A percentile compares a stretch with the other conserved stretches of the same genome.
These are phyloP conservation scores for Pelargonium cotyledonis DNA, from an alignment of 441 rosid genomes.

Conservation along the genomic window DNA sequence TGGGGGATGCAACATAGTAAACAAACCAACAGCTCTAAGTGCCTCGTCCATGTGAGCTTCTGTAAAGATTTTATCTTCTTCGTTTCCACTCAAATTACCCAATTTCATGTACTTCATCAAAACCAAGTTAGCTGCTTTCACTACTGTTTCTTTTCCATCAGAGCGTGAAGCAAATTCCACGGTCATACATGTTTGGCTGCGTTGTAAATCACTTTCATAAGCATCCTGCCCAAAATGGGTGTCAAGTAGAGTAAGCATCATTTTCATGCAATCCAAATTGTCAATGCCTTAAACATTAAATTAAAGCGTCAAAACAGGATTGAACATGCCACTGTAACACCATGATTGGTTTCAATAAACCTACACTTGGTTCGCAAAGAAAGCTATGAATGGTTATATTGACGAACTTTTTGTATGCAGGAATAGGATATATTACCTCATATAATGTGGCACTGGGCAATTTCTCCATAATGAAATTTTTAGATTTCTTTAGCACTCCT, in stretches of 20 bases:
- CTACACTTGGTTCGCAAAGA: too few relatives aligned
- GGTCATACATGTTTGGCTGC: slow-evolving; percentile 28
- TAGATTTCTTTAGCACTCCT: slow-evolving; percentile 23
- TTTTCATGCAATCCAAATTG: background rate
- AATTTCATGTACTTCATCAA: slow-evolving; percentile 38
- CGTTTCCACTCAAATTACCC: slow-evolving; percentile 25
- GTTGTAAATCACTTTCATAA: slow-evolving; percentile 26
- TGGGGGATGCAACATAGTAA: background rate
- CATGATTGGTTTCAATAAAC: background rate
- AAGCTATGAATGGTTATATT: background rate
- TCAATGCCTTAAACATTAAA: background rate
- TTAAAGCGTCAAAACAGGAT: background rate
- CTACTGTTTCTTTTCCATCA: slow-evolving; percentile 78
- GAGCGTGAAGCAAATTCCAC: slow-evolving; percentile 66
- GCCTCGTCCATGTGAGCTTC: slow-evolving; percentile 67
- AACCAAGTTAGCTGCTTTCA: slow-evolving; percentile 74
- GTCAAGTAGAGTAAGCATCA: slow-evolving; percentile 1
- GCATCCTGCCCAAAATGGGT: slow-evolving; percentile 34
- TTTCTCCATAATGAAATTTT: slow-evolving; percentile 18
- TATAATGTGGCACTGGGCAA: slow-evolving; percentile 17
- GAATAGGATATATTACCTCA: slow-evolving; percentile 13
- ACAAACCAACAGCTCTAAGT: slow-evolving; percentile 58
- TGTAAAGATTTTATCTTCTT: slow-evolving; percentile 44
- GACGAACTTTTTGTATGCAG: too few relatives aligned
- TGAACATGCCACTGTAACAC: too few relatives aligned